Percentiles rank a stretch among this genome's conserved stretches.
phyloP scores from a whole-genome alignment of 495 filamentous ascomycete genomes.

The Endocarpon pusillum region DNA sequence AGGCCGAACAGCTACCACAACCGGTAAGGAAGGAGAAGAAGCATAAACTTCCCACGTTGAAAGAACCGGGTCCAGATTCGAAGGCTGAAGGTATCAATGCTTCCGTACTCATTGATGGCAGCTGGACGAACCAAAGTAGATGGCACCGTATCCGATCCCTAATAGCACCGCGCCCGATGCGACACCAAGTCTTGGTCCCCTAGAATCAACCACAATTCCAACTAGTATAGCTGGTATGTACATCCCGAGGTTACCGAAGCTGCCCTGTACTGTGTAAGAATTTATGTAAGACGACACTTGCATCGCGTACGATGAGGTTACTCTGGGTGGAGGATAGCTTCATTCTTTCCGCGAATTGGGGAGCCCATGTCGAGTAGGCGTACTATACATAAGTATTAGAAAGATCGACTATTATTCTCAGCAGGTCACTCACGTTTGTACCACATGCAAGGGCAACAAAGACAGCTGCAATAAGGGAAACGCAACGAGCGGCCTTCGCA shows the following conservation, averaged over 20 bases:
- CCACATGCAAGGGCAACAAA: slow-evolving; percentile 77
- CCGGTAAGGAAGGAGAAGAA: slow-evolving; percentile 75
- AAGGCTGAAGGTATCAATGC: slow-evolving; percentile 1
- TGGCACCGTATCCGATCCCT: slow-evolving; percentile 63
- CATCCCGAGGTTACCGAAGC: slow-evolving; percentile 90
- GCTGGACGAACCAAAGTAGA: slow-evolving; percentile 38
- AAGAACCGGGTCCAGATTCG: slow-evolving; percentile 32
- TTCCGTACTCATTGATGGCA: neutral
- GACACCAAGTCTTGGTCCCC: slow-evolving; percentile 62
- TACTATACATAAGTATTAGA: slow-evolving; percentile 39
- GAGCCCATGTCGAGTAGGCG: slow-evolving; percentile 96
- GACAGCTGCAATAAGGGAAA: slow-evolving; percentile 74
- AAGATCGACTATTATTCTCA: too few relatives aligned
- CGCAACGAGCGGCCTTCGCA: slow-evolving; percentile 34
- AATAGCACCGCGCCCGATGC: slow-evolving; percentile 55
- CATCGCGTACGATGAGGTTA: slow-evolving; percentile 60
- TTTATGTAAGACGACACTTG: slow-evolving; percentile 2
- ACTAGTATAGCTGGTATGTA: slow-evolving; percentile 80
- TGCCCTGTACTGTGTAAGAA: slow-evolving; percentile 35
- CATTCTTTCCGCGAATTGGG: slow-evolving; percentile 76
- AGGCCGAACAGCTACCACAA: slow-evolving; percentile 72
- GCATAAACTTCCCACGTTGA: slow-evolving; percentile 52
- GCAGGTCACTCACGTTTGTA: slow-evolving; percentile 39
- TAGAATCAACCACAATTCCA: slow-evolving; percentile 70
- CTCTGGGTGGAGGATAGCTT: slow-evolving; percentile 75